Evolutionary conservation across 2,329 filamentous ascomycete genomes (phyloP), one percentile per base, ranked within the genome.

Genomic region (Didymella pinodella): DNA sequence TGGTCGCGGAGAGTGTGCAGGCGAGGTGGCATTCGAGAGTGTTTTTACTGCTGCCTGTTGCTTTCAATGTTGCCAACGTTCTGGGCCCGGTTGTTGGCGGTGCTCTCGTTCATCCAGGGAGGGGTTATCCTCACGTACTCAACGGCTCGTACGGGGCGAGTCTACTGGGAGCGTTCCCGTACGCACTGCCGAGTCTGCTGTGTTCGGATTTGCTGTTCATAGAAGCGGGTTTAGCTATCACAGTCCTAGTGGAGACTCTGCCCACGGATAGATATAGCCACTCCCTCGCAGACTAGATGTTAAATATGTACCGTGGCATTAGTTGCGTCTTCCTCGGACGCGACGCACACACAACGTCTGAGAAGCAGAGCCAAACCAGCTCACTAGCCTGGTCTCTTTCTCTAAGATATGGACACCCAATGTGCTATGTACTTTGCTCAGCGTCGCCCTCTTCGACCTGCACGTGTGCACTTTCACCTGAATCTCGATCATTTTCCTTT

Each of bases 401-500:
- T 73, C 77, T 28, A 77, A 82, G 44, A 84, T 86, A 36, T 85
- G 82, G 78, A 84, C 81, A 0, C 71, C 76, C 8, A 86, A 86
- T 59, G 81, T 86, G 26, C 68, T 86, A n/a, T 77, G 83, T 63
- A 85, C 83, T 0, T 73, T 92, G 3, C 70, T 90, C 47, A 84
- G 83, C 26, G 87, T 89, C 63, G 88, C 88, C 31, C 84, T 92
- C 48, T 87, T 91, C 66, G 88, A 90, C 63, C 87, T 92, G 69
- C 89, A 92, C 77, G 82, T 92, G 67, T 89, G 70, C 59, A 88
- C 90, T 28, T 93, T 92, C 80, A 90, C 91, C 71, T 85, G 89
- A 2, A 84, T 93, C 44, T 91, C 88, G 80, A 90, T 91, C 61
- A 83, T 92, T 49, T 93, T 93, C 75, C 82, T 93, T 45, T 91